Evolutionary conservation across 1,284 basidiomycete species (phyloP).

Genomic region (Ustilago curta): DNA sequence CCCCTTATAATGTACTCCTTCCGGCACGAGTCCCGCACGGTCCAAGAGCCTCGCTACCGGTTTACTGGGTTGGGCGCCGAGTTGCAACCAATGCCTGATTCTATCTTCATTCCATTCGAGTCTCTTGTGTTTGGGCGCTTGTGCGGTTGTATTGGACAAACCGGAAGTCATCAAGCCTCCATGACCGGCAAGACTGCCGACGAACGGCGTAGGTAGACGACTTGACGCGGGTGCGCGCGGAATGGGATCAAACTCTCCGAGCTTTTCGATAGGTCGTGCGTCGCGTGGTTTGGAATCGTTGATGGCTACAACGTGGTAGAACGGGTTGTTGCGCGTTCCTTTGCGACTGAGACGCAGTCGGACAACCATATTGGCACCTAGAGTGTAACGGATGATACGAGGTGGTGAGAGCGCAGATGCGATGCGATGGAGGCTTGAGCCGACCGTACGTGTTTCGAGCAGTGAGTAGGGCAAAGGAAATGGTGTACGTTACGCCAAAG

Average conservation of each 20-base stretch:
- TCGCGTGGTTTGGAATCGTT: conserved; percentile 81
- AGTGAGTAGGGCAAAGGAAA: background rate
- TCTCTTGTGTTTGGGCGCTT: conserved; percentile 74
- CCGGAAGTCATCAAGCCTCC: conserved; percentile 59
- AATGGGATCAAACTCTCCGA: conserved; percentile 86
- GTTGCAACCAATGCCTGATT: conserved; percentile 87
- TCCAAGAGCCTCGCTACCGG: conserved; percentile 82
- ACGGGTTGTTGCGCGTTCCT: conserved; percentile 81
- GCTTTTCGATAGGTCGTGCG: conserved; percentile 88
- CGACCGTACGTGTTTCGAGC: background rate
- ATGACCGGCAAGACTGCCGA: conserved; percentile 33
- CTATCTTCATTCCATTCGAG: conserved; percentile 90
- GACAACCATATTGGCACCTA: conserved; percentile 77
- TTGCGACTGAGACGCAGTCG: conserved; percentile 87
- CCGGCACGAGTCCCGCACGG: conserved; percentile 70
- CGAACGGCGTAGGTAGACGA: conserved; percentile 22
- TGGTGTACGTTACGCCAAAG: background rate
- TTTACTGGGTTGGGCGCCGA: conserved; percentile 85
- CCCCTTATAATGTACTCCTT: conserved; percentile 60
- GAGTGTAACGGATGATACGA: background rate
- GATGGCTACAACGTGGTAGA: conserved; percentile 89
- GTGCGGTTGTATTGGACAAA: conserved; percentile 1
- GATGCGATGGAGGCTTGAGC: background rate
- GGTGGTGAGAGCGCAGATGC: too few species aligned
- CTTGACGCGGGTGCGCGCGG: conserved; percentile 58